phyloP scores from a whole-genome alignment of 306 rosid genomes.

The Mimosa bimucronata region DNA sequence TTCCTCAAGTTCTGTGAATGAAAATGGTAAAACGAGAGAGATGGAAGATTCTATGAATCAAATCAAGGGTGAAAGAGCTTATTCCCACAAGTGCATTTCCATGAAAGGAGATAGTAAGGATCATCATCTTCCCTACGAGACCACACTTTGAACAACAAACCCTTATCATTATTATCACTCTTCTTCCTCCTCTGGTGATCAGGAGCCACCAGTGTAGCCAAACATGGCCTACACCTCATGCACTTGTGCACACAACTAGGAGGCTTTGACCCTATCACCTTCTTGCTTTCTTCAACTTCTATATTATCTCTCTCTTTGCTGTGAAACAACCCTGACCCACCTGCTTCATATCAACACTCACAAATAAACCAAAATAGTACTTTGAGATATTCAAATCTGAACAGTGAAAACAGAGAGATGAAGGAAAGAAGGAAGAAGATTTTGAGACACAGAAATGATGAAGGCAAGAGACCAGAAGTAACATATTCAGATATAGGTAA shows the following conservation, averaged over 20 bases:
- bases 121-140: slow-evolving; percentile 52
- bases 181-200: slow-evolving; percentile 46
- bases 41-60: slow-evolving; percentile 10
- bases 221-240: slow-evolving; percentile 82
- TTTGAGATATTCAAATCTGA: background rate
- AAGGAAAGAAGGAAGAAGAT: background rate
- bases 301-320: background rate
- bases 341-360: slow-evolving; percentile 30
- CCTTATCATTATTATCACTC: background rate
- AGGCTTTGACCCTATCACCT: slow-evolving; percentile 85
- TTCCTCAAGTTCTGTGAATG: background rate
- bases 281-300: slow-evolving; percentile 36
- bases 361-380: background rate
- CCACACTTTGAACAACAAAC: slow-evolving; percentile 22
- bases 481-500: background rate
- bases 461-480: background rate
- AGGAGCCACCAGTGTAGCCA: slow-evolving; percentile 74
- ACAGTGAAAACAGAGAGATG: background rate
- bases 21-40: background rate
- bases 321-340: slow-evolving; percentile 31
- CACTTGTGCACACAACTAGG: slow-evolving; percentile 80
- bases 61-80: slow-evolving; percentile 66
- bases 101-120: slow-evolving; percentile 74
- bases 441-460: too few species aligned
- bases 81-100: slow-evolving; percentile 90